These are phyloP conservation scores for Canariomyces notabilis DNA, from an alignment of 2,329 filamentous ascomycete species.

Conservation along the genomic window DNA sequence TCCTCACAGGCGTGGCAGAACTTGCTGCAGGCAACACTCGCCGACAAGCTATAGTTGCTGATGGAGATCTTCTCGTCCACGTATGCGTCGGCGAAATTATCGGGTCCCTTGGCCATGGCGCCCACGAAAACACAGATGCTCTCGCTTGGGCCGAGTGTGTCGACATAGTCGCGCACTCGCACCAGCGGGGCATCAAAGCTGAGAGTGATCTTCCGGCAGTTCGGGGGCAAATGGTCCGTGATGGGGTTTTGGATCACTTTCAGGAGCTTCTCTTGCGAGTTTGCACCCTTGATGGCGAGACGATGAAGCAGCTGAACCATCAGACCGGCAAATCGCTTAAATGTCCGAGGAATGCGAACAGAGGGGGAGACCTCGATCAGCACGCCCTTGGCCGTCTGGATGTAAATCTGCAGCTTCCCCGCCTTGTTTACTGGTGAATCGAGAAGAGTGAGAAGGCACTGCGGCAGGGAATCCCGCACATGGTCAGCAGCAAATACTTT, in stretches of 20 bases:
- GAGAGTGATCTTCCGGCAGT: conserved; percentile 95
- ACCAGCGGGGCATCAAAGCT: conserved; percentile 90
- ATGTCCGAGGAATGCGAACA: conserved; percentile 94
- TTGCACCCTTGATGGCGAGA: conserved; percentile 91
- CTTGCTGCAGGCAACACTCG: conserved; percentile 98
- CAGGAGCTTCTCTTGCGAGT: conserved; percentile 94
- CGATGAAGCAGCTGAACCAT: conserved; percentile 98
- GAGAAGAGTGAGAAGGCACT: conserved; percentile 95
- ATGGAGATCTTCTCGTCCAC: conserved; percentile 98
- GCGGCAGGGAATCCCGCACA: conserved; percentile 24
- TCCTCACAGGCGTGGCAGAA: conserved; percentile 99
- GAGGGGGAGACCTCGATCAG: conserved; percentile 98
- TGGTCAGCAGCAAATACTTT: conserved; percentile 28
- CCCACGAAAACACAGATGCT: conserved; percentile 97
- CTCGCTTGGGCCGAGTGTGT: conserved; percentile 71
- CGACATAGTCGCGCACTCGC: conserved; percentile 82
- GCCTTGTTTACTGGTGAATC: conserved; percentile 99
- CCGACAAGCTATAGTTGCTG: conserved; percentile 95
- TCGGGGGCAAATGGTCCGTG: conserved; percentile 90
- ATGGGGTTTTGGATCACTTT: conserved; percentile 98
- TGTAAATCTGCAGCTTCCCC: conserved; percentile 95
- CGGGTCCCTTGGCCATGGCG: conserved; percentile 94
- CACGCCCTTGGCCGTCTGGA: conserved; percentile 94
- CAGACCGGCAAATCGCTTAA: conserved; percentile 96
- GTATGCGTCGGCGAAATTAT: conserved; percentile 89